phyloP scores from a whole-genome alignment of 1,284 basidiomycete species.

The Ceratobasidium sp. region DNA sequence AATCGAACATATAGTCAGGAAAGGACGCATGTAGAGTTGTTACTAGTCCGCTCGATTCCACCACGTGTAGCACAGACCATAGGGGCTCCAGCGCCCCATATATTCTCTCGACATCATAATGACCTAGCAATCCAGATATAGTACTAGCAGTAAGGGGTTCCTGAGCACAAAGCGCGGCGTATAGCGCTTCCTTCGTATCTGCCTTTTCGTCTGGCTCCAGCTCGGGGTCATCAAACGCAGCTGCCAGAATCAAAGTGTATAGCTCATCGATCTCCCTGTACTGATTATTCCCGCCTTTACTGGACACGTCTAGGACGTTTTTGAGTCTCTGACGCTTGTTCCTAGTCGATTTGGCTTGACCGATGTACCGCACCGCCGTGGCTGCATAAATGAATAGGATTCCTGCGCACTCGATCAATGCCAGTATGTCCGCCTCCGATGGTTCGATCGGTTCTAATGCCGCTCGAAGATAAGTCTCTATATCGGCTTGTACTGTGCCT shows the following conservation, averaged over 20 bases:
- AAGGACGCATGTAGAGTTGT: too few species aligned
- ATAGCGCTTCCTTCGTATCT: neutral
- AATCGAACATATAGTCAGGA: too few species aligned
- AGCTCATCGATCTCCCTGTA: neutral
- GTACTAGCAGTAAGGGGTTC: constrained; percentile 3
- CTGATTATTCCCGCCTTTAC: neutral
- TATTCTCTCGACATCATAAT: too few species aligned
- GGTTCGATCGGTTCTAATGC: neutral
- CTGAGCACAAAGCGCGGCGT: neutral
- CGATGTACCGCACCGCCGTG: neutral
- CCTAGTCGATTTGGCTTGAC: neutral
- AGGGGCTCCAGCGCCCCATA: too few species aligned
- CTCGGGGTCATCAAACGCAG: neutral
- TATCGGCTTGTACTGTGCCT: constrained; percentile 1
- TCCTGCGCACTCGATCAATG: neutral
- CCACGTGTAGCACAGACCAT: too few species aligned
- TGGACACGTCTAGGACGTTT: neutral
- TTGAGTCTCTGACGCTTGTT: neutral
- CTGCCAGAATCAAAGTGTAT: neutral
- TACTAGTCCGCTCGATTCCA: too few species aligned
- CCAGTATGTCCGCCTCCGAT: neutral
- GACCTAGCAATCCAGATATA: too few species aligned
- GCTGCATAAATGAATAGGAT: constrained; percentile 9
- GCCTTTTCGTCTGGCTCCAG: neutral
- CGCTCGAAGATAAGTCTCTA: neutral